Percentiles rank a stretch among this genome's conserved stretches.
Conservation (phyloP, 768 basidiomycete species). For the Psilocybe tampanensis region DNA sequence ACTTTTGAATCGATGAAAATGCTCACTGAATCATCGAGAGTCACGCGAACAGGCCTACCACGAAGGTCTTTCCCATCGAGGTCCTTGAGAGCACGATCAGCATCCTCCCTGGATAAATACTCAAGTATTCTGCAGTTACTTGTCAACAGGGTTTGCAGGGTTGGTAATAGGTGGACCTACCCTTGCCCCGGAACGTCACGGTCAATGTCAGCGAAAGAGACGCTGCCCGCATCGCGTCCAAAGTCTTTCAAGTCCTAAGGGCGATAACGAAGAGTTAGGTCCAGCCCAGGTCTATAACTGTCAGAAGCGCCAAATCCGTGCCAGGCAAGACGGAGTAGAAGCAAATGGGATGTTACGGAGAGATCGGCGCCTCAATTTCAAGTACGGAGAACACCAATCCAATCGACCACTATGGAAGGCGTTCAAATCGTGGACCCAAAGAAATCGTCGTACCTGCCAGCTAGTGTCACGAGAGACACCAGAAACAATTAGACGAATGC, state of each 20-base stretch:
- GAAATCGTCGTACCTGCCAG: constrained; percentile 88
- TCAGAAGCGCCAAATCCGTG: constrained; percentile 10
- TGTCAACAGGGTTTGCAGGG: neutral
- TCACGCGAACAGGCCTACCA: constrained; percentile 77
- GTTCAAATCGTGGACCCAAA: constrained; percentile 24
- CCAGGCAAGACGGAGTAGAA: constrained; percentile 7
- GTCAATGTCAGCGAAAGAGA: constrained; percentile 95
- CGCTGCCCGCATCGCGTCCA: constrained; percentile 90
- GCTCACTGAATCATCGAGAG: constrained; percentile 62
- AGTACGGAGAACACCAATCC: constrained; percentile 20
- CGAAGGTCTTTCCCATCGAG: constrained; percentile 88
- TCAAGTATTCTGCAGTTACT: constrained; percentile 73
- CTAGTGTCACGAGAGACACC: constrained; percentile 94
- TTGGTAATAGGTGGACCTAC: constrained; percentile 45
- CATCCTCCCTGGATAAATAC: constrained; percentile 86
- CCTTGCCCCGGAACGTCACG: constrained; percentile 85
- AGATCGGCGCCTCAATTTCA: constrained; percentile 10
- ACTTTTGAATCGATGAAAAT: neutral
- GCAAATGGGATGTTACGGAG: constrained; percentile 10
- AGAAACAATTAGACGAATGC: constrained; percentile 81
- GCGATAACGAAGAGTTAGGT: constrained; percentile 47
- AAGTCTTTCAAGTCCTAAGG: constrained; percentile 96
- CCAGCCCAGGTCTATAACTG: constrained; percentile 20
- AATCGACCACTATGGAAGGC: constrained; percentile 21
- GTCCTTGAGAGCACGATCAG: constrained; percentile 89